Base-by-base conservation (phyloP, 2,329 filamentous ascomycete genomes). In the Fusarium sp. region DNA sequence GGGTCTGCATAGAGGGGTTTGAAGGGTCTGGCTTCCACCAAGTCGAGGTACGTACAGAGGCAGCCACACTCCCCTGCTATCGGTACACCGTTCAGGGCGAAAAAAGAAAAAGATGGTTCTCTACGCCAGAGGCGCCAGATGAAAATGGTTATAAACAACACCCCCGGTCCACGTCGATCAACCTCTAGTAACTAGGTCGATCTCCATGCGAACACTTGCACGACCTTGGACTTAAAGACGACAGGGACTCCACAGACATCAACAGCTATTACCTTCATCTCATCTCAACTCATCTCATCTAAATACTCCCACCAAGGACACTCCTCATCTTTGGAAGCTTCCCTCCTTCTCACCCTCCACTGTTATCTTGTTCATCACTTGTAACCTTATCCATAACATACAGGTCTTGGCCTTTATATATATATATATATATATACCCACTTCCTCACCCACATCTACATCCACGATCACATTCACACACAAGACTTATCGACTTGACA, bases 181-280 rank as follows among this genome's bases (percentile, higher is more conserved):
- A 52, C 58, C 47, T 65, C 53, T 60, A 65, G 60, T 74, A 61
- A 57, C 57, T 74, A 62, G 66, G 62, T 47, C 64, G 72, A 74
- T 74, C 72, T 70, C 70, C 57, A 74, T 74, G 70, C 72, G 69
- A 73, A 74, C 72, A 73, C 72, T 69, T 65, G 55, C 64, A 68
- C 60, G 58, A 53, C 58, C 57, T 61, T 63, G 60, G 55, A 57
- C 61, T 68, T 62, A 65, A 52, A 65, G 60, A 65, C 62, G 55
- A 65, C 62, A 52, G 60, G 65, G 46, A 60, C 71, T 74, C 71
- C 70, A 72, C 72, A 72, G 58, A 56, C 57, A 54, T 62, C 61
- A 55, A 69, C 57, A 60, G 44, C 65, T 49, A 51, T 38, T 51
- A 50, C 62, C 36, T 65, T 57, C 59, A 67, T 72, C 69, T 57